Conservation (phyloP, 352 stramenopile genomes). For the Globisporangium ultimum region DNA sequence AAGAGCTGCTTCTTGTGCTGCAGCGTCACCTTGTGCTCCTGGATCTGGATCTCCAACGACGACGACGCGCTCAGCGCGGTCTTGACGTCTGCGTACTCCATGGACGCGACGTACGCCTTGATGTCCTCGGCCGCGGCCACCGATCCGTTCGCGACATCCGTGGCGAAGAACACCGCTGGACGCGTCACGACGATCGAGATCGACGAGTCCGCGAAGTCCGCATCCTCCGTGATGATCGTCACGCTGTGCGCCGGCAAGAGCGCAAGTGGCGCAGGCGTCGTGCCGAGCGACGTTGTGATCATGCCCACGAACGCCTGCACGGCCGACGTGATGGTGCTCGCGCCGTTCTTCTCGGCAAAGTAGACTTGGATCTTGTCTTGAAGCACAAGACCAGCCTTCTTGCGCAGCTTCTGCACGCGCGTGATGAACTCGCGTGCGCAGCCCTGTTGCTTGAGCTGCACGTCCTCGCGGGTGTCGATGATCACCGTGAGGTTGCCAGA, state of each 20-base stretch:
- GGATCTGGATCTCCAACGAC: constrained; percentile 42
- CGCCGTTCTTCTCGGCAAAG: constrained; percentile 78
- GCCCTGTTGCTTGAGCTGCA: constrained; percentile 92
- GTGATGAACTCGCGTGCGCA: constrained; percentile 96
- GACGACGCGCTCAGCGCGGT: constrained; percentile 25
- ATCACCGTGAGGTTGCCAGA: constrained; percentile 94
- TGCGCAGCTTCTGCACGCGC: constrained; percentile 98
- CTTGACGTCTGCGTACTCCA: constrained; percentile 83
- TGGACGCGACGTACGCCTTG: constrained; percentile 66
- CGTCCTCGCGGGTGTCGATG: constrained; percentile 94
- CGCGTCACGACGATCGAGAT: constrained; percentile 66
- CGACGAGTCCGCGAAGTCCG: constrained; percentile 64
- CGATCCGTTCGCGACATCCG: constrained; percentile 43
- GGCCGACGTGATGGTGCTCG: constrained; percentile 52
- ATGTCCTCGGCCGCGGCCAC: constrained; percentile 41
- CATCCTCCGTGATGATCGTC: constrained; percentile 67
- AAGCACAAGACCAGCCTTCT: constrained; percentile 93
- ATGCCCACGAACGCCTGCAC: constrained; percentile 60
- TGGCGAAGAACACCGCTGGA: constrained; percentile 71
- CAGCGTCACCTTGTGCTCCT: constrained; percentile 41
- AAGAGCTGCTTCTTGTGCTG: constrained; percentile 66
- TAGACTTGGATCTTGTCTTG: constrained; percentile 97
- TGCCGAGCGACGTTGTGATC: constrained; percentile 53
- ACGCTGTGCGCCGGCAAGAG: constrained; percentile 64
- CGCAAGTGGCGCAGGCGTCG: constrained; percentile 49